These are phyloP conservation scores for Aquanectria penicillioides DNA, from an alignment of 2,329 filamentous ascomycete species.

Conservation along the genomic window DNA sequence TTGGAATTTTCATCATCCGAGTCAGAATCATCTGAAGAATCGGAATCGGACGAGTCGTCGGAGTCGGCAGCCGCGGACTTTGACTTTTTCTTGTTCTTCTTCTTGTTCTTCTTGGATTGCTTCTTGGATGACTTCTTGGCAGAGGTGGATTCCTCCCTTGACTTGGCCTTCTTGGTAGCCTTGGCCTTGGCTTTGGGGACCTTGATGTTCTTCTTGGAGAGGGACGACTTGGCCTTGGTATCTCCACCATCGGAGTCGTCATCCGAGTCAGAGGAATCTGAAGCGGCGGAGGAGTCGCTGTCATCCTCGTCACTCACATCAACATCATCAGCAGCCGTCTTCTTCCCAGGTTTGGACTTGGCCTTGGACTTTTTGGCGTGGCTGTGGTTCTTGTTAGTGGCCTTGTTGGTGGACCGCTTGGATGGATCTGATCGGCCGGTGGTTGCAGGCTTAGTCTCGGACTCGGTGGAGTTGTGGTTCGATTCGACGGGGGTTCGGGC, in stretches of 20 bases:
- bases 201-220: conserved; percentile 31
- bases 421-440: conserved; percentile 16
- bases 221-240: neutral
- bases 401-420: conserved; percentile 20
- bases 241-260: conserved; percentile 20
- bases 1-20: conserved; percentile 28
- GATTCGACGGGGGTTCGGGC: conserved; percentile 26
- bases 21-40: conserved; percentile 28
- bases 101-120: conserved; percentile 15
- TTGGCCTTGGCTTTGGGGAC: conserved; percentile 22
- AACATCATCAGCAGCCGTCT: neutral
- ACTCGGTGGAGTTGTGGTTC: conserved; percentile 22
- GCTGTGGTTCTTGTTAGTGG: conserved; percentile 27
- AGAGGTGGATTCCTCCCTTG: conserved; percentile 18
- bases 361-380: conserved; percentile 23
- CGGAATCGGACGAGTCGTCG: conserved; percentile 37
- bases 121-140: conserved; percentile 20
- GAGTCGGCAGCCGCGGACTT: conserved; percentile 12
- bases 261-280: conserved; percentile 28
- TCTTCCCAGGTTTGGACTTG: conserved; percentile 26
- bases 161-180: conserved; percentile 17
- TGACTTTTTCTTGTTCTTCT: conserved; percentile 18
- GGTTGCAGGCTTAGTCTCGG: conserved; percentile 17
- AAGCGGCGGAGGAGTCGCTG: conserved; percentile 20
- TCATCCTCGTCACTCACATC: conserved; percentile 18